These are phyloP conservation scores for Fusarium piperis DNA, from an alignment of 2,329 filamentous ascomycete genomes.

Conservation along the genomic window DNA sequence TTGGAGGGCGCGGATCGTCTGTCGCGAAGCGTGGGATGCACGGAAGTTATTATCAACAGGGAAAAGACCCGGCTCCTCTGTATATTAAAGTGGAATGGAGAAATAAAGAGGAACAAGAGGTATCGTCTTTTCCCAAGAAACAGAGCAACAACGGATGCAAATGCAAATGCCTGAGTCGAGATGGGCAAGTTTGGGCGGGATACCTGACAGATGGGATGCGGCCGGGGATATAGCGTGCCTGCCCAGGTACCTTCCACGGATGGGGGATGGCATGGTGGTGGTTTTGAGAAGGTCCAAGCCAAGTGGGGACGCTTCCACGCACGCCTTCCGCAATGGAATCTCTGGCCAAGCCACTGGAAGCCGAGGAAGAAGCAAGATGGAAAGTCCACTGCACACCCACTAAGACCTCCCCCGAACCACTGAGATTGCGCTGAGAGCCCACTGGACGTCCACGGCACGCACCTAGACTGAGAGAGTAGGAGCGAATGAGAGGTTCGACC, in stretches of 20 bases:
- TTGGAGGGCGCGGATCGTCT: conserved; percentile 22
- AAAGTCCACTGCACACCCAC: conserved; percentile 39
- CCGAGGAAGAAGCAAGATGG: conserved; percentile 42
- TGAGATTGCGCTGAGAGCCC: not conserved
- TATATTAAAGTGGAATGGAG: not conserved
- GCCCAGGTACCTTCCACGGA: conserved; percentile 19
- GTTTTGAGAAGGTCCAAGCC: conserved; percentile 33
- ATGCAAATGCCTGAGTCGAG: conserved; percentile 11
- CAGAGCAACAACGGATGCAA: conserved; percentile 12
- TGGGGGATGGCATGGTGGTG: conserved; percentile 30
- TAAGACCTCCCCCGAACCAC: conserved; percentile 25
- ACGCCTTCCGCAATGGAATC: conserved; percentile 35
- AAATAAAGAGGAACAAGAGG: conserved; percentile 13
- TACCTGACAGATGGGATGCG: conserved; percentile 33
- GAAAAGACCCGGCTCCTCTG: not conserved
- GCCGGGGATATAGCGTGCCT: conserved; percentile 34
- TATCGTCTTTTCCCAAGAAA: conserved; percentile 17
- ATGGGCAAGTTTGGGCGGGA: conserved; percentile 35
- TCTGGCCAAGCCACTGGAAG: conserved; percentile 42
- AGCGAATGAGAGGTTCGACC: conserved; percentile 21
- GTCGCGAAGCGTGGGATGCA: conserved; percentile 15
- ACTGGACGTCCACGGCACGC: not conserved
- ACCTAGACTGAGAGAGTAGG: conserved; percentile 13
- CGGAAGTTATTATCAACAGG: not conserved
- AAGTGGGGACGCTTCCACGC: conserved; percentile 26